Conservation (phyloP, 2,329 filamentous ascomycete species). For the Fusarium beomiforme region DNA sequence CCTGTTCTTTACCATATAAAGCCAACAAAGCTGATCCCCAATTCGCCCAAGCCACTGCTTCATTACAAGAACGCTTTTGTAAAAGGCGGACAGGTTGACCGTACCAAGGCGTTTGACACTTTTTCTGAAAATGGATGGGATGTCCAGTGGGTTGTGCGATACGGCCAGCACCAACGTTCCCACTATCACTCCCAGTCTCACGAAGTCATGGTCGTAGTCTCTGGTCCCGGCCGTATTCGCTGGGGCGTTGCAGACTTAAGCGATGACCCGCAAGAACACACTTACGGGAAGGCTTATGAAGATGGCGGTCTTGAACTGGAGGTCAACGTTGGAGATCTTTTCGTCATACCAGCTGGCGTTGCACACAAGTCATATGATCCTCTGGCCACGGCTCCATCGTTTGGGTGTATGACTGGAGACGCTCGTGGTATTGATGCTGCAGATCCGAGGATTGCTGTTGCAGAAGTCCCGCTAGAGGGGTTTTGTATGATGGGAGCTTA, state of each 20-base stretch:
- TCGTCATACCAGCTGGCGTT: slow-evolving; percentile 8
- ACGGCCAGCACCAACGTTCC: slow-evolving; percentile 8
- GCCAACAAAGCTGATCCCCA: slow-evolving; percentile 9
- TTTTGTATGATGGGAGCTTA: slow-evolving; percentile 25
- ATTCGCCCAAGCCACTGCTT: slow-evolving; percentile 12
- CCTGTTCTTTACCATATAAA: slow-evolving; percentile 10
- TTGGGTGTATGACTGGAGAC: slow-evolving; percentile 13
- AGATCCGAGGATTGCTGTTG: background rate
- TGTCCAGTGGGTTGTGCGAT: slow-evolving; percentile 10
- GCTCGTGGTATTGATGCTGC: slow-evolving; percentile 1
- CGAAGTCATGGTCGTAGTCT: slow-evolving; percentile 11
- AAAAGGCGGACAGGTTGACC: slow-evolving; percentile 1
- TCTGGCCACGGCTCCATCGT: background rate
- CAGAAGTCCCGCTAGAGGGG: background rate
- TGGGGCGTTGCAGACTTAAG: slow-evolving; percentile 17
- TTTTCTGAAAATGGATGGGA: slow-evolving; percentile 7
- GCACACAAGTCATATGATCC: slow-evolving; percentile 16
- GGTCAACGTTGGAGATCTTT: slow-evolving; percentile 11
- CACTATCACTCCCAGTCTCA: slow-evolving; percentile 13
- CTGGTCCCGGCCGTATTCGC: background rate
- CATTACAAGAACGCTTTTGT: slow-evolving; percentile 11
- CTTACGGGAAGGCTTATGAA: slow-evolving; percentile 2
- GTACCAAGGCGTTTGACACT: slow-evolving; percentile 3
- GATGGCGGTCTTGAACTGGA: slow-evolving; percentile 3
- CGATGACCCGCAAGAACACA: slow-evolving; percentile 4